These are phyloP conservation scores for Phytopythium delawarense DNA, from an alignment of 352 stramenopile species.

Conservation along the genomic window DNA sequence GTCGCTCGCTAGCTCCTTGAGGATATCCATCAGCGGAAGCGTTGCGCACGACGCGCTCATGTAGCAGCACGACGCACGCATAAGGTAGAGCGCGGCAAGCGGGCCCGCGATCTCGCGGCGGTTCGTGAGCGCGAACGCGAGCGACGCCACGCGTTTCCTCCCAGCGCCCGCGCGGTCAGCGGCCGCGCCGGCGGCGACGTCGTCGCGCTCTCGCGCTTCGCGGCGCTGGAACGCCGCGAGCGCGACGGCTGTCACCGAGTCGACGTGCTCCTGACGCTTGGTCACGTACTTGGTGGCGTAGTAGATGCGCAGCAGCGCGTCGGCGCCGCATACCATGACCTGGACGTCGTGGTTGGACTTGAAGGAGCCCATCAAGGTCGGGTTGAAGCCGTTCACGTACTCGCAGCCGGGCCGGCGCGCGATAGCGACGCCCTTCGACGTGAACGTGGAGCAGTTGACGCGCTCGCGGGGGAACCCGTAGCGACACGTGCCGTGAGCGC, in stretches of 20 bases:
- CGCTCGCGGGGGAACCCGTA: not conserved
- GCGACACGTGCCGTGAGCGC: not conserved
- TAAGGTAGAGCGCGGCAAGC: not conserved
- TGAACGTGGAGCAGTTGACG: not conserved
- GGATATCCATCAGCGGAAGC: not conserved
- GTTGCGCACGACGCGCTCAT: not conserved
- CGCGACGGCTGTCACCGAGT: not conserved
- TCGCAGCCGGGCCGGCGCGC: not conserved
- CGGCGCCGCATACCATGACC: not conserved
- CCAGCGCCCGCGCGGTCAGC: too few relatives aligned
- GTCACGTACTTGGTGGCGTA: slow-evolving; percentile 3
- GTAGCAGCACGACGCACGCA: not conserved
- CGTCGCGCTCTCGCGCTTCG: not conserved
- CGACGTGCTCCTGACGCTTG: not conserved
- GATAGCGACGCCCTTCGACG: not conserved
- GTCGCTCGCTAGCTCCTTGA: not conserved
- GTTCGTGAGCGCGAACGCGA: not conserved
- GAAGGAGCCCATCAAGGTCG: not conserved
- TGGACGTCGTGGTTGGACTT: slow-evolving; percentile 3
- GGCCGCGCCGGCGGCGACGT: too few relatives aligned
- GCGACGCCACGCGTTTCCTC: not conserved
- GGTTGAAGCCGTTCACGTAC: slow-evolving; percentile 1
- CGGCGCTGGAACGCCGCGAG: not conserved
- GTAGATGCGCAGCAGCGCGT: not conserved
- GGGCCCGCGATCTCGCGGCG: not conserved